Evolutionary conservation across 106 monocot genomes (phyloP).

Genomic region (Iris macrosiphon): DNA sequence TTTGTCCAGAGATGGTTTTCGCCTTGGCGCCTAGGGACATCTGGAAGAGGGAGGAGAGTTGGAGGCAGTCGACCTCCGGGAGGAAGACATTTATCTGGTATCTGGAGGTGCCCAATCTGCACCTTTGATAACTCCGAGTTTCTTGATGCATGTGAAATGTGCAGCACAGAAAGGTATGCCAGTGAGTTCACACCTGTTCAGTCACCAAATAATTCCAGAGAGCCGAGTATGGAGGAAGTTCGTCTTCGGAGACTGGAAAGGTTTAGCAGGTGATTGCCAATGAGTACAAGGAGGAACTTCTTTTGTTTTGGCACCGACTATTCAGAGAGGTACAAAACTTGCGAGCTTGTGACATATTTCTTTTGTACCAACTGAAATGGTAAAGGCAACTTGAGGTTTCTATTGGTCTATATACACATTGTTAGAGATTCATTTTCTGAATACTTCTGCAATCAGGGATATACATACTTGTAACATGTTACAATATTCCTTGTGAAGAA

Average conservation of each 20-base stretch:
- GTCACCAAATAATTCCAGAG: neutral
- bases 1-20: conserved; percentile 22
- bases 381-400: no score
- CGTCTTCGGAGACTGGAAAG: conserved; percentile 43
- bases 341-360: no score
- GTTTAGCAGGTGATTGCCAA: conserved; percentile 22
- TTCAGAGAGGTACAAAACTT: no score
- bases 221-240: conserved; percentile 32
- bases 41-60: conserved; percentile 53
- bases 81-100: conserved; percentile 18
- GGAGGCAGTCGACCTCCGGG: conserved; percentile 8
- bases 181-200: conserved; percentile 5
- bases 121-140: conserved; percentile 65
- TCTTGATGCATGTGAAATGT: conserved; percentile 77
- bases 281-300: no score
- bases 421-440: no score
- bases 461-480: no score
- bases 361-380: no score
- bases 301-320: no score
- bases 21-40: conserved; percentile 6
- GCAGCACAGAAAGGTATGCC: conserved; percentile 37
- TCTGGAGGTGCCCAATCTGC: conserved; percentile 73
- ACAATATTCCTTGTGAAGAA: no score
- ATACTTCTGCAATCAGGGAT: no score
- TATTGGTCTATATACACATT: no score